Conservation (phyloP, 208 protist genomes). For the Trypanosoma grayi region DNA sequence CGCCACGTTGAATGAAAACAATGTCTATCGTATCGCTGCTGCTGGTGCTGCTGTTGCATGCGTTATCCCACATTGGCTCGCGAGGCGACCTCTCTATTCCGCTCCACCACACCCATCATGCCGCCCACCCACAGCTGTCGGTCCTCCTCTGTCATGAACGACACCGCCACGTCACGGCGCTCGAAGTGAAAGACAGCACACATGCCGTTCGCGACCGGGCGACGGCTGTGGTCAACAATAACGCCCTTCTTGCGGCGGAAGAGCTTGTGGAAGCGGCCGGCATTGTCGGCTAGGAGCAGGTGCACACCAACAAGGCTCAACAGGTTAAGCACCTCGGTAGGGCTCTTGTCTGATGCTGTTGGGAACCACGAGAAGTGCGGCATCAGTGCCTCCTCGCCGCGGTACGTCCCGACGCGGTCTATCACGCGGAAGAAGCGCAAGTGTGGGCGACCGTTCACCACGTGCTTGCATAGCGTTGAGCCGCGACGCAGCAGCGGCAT, state of each 20-base stretch:
- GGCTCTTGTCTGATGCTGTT: neutral
- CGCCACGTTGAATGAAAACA: too few species aligned
- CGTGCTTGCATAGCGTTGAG: conserved; percentile 44
- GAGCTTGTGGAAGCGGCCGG: conserved; percentile 8
- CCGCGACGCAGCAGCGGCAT: conserved; percentile 59
- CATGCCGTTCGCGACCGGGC: conserved; percentile 37
- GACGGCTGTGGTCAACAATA: conserved; percentile 39
- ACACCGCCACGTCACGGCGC: conserved; percentile 42
- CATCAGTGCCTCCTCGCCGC: conserved; percentile 43
- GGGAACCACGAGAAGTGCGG: conserved; percentile 63
- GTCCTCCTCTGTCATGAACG: conserved; percentile 59
- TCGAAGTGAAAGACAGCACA: conserved; percentile 60
- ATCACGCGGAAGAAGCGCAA: conserved; percentile 66
- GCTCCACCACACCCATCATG: conserved; percentile 70
- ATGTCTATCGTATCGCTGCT: neutral
- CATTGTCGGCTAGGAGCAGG: conserved; percentile 26
- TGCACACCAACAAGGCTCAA: conserved; percentile 39
- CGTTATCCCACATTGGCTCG: neutral
- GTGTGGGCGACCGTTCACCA: conserved; percentile 35
- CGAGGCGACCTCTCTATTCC: conserved; percentile 37
- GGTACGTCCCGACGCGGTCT: conserved; percentile 37
- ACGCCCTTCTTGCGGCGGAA: conserved; percentile 22
- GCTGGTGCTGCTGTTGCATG: neutral
- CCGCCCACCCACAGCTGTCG: conserved; percentile 63
- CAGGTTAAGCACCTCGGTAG: conserved; percentile 43